Conservation (phyloP, 495 filamentous ascomycete genomes). For the Penicillium ochrochloron region DNA sequence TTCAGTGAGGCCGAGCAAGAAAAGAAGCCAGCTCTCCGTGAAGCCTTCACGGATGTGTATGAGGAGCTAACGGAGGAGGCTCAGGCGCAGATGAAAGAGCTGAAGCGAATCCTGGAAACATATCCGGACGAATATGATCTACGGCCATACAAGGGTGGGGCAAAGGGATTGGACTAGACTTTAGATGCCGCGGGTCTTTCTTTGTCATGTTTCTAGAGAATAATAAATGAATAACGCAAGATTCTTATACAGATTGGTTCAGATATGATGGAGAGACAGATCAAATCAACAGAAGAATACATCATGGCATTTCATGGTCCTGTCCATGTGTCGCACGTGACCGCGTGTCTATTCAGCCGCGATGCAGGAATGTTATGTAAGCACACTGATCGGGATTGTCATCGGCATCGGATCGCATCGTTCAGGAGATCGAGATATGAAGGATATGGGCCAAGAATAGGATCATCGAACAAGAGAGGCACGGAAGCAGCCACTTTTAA, state of each 20-base stretch:
- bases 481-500: background rate
- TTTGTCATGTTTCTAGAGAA: background rate
- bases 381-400: background rate
- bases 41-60: slow-evolving; percentile 87
- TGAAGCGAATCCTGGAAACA: slow-evolving; percentile 75
- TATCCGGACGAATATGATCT: slow-evolving; percentile 96
- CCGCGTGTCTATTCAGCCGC: background rate
- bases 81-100: slow-evolving; percentile 74
- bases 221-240: background rate
- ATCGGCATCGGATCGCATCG: background rate
- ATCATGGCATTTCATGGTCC: background rate
- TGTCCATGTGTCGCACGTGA: background rate
- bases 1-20: slow-evolving; percentile 87
- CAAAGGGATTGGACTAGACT: slow-evolving; percentile 58
- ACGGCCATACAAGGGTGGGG: slow-evolving; percentile 74
- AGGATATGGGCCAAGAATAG: background rate
- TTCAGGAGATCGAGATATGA: background rate
- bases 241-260: background rate
- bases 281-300: background rate
- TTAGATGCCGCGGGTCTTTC: background rate
- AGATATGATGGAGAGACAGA: background rate
- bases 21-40: slow-evolving; percentile 79
- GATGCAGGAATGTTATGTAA: background rate
- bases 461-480: background rate
- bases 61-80: slow-evolving; percentile 84